Base-by-base conservation (phyloP, 306 rosid species). In the Dalbergia cochinchinensis region DNA sequence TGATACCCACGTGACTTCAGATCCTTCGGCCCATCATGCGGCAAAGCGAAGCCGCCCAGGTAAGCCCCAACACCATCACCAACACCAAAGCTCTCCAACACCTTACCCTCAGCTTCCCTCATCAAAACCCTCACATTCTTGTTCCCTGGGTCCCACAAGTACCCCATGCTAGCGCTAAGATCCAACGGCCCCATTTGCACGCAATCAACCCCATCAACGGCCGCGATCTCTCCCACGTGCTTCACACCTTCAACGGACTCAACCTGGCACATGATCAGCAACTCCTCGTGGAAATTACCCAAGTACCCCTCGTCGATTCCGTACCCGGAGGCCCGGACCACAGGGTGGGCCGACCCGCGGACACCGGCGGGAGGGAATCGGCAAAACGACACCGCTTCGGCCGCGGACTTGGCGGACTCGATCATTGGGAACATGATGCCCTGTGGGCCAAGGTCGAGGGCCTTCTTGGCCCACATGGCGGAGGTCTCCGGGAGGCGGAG, bases 401-500 rank as follows among this genome's bases (percentile, higher is more conserved):
- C 69, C 15, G 99, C 98, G 9, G 53, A 82, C n/a, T 83, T 31
- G 0, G 89, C 61, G 81, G 84, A 50, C n/a, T 92, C 97, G 63
- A 95, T 78, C 94, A 95, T 88, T 3, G 97, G 94, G 45, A 94
- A 90, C 97, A 93, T 93, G 47, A 93, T 82, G 2, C 98, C 98
- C 39, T 91, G 90, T 0, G 98, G 98, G 42, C 98, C 97, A n/a
- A 93, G 78, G 79, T 93, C 98, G 12, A 93, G 92, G 33, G 97
- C 93, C 11, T 91, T 94, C 68, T 92, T 94, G 33, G 94, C 91
- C 97, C 99, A 94, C 2, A 90, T 20, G 10, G 97, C 82, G 19
- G 89, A 82, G 39, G 83, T 73, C 41, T 93, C 94, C 0, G 97
- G 98, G 3, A 94, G 47, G 1, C 99, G 91, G 82, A 90, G 77